Evolutionary conservation across 148 eudicot species (phyloP), one percentile per base, ranked within the genome.

Genomic region (Amaranthus palmeri): DNA sequence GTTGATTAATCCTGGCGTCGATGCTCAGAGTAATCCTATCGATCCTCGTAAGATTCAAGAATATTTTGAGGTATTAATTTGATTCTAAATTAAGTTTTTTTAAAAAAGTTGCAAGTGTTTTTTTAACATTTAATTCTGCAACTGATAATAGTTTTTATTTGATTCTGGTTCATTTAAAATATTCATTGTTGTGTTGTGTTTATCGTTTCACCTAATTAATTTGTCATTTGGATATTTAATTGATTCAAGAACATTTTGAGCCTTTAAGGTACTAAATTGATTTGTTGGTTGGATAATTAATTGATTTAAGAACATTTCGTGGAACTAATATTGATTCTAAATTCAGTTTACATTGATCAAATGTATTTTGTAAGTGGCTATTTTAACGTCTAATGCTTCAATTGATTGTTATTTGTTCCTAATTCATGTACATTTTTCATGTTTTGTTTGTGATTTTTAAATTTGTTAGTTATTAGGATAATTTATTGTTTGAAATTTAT

Each of bases 1-100:
- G n/a, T n/a, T 86, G 88, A 88, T 88, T 49, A 89, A 87, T 36
- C 93, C 93, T 17, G 88, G 88, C 15, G 90, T 87, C 51, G 93
- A 87, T 70, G 86, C 83, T 69, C 86, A 81, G 66, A 87, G 93
- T 15, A 79, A 82, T 13, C 88, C 90, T 4, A 82, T 89, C 49
- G 87, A 89, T 78, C 93, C 93, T 47, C 81, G 83, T 13, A 82
- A 82, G 7, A 86, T 89, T 62, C 93, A 89, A 43, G n/a, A n/a
- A n/a, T n/a, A n/a, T n/a, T n/a, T n/a, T n/a, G n/a, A n/a, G n/a
- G n/a, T n/a, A n/a, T n/a, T n/a, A n/a, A n/a, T n/a, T n/a, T n/a
- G n/a, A n/a, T n/a, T n/a, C n/a, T n/a, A n/a, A n/a, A n/a, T n/a
- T n/a, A n/a, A n/a, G n/a, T n/a, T n/a, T n/a, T n/a, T n/a, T n/a